Evolutionary conservation across 768 basidiomycete species (phyloP).

Genomic region (Pholiota conissans): DNA sequence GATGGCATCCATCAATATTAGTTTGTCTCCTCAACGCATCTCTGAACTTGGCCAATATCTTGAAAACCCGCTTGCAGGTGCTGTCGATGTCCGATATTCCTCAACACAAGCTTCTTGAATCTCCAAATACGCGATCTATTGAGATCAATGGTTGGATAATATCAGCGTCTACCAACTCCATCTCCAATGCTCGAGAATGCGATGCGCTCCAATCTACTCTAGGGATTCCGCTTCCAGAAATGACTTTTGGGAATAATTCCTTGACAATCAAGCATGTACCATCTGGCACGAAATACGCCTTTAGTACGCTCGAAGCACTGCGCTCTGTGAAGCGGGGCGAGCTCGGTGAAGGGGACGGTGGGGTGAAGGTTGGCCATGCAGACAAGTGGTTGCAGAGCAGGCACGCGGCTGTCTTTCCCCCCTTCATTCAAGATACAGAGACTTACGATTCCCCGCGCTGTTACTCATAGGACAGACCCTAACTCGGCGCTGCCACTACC

Average conservation of each 20-base stretch:
- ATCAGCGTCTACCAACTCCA: conserved; percentile 70
- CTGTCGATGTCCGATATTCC: conserved; percentile 44
- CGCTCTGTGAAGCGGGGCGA: conserved; percentile 73
- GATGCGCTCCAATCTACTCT: conserved; percentile 65
- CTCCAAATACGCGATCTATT: conserved; percentile 69
- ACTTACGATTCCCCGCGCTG: conserved; percentile 15
- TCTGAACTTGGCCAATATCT: not conserved
- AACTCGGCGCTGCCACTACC: conserved; percentile 67
- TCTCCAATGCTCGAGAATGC: conserved; percentile 75
- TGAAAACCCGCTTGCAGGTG: not conserved
- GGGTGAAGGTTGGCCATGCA: conserved; percentile 92
- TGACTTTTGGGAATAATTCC: conserved; percentile 90
- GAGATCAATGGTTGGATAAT: conserved; percentile 69
- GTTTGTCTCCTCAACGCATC: not conserved
- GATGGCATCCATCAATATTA: not conserved
- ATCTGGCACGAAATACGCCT: conserved; percentile 64
- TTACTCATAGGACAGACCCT: conserved; percentile 59
- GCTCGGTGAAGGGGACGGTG: conserved; percentile 80
- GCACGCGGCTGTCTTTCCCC: conserved; percentile 39
- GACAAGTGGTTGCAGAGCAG: conserved; percentile 92
- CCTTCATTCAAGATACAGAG: conserved; percentile 6
- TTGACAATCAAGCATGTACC: conserved; percentile 66
- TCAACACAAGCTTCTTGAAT: conserved; percentile 65
- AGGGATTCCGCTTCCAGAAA: conserved; percentile 88
- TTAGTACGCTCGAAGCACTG: conserved; percentile 70